Conservation (phyloP, 345 rosid genomes). For the Kernera saxatilis region DNA sequence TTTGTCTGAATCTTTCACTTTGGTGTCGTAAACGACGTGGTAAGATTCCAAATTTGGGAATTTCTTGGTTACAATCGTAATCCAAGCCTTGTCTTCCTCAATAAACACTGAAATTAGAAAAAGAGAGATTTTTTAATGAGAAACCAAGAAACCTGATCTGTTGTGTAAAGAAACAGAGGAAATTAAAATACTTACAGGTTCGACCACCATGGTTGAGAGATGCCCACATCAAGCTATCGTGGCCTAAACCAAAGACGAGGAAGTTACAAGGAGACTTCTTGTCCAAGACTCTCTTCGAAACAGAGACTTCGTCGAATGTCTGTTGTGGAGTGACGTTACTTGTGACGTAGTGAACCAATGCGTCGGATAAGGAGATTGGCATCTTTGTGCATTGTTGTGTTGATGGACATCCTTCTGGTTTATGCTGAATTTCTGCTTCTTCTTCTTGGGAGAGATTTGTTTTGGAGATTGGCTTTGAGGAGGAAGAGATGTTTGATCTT, state of each 20-base stretch:
- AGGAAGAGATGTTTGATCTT: constrained; percentile 25
- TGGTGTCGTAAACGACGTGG: constrained; percentile 72
- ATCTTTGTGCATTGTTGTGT: constrained; percentile 48
- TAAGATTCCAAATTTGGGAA: constrained; percentile 67
- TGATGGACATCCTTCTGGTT: constrained; percentile 25
- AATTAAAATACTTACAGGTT: constrained; percentile 33
- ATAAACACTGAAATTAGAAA: constrained; percentile 37
- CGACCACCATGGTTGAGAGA: constrained; percentile 83
- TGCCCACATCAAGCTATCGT: constrained; percentile 92
- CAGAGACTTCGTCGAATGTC: constrained; percentile 68
- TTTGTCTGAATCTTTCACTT: constrained; percentile 61
- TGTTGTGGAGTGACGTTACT: constrained; percentile 85
- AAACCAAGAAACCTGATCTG: background rate
- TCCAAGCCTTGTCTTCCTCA: constrained; percentile 91
- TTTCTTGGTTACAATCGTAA: constrained; percentile 48
- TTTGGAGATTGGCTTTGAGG: constrained; percentile 14
- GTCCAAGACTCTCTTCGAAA: constrained; percentile 55
- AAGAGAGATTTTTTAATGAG: background rate
- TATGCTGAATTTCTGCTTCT: background rate
- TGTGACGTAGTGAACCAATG: constrained; percentile 79
- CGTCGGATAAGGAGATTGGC: constrained; percentile 58
- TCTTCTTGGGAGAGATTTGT: constrained; percentile 13
- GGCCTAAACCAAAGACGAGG: constrained; percentile 90
- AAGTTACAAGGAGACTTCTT: constrained; percentile 85
- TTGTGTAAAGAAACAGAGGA: constrained; percentile 1